Evolutionary conservation across 768 basidiomycete species (phyloP).

Genomic region (Pulveroboletus ravenelii): DNA sequence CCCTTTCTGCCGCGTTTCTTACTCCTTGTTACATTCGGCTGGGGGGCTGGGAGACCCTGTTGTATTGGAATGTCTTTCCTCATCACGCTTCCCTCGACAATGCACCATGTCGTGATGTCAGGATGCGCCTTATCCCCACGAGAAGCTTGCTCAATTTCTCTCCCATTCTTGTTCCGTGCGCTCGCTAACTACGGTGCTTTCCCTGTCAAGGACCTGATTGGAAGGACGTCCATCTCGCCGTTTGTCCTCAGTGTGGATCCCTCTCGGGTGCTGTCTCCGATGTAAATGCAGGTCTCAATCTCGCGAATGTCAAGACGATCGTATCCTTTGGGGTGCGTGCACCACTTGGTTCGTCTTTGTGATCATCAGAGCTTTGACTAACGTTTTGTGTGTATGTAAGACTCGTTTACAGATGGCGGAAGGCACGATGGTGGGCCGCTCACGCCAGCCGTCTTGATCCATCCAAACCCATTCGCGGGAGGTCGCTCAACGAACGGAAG

Average conservation of each 20-base stretch:
- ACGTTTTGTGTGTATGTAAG: conserved; percentile 22
- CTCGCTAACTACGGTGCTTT: conserved; percentile 6
- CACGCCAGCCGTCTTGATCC: conserved; percentile 36
- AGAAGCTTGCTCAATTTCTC: background rate
- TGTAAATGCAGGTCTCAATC: conserved; percentile 44
- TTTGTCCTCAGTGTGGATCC: conserved; percentile 41
- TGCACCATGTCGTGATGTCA: background rate
- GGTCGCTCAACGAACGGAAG: conserved; percentile 48
- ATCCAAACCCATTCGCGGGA: conserved; percentile 44
- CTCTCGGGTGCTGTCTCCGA: conserved; percentile 39
- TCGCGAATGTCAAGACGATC: conserved; percentile 38
- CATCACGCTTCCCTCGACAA: background rate
- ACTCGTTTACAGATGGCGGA: conserved; percentile 50
- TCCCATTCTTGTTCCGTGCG: background rate
- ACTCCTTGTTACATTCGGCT: background rate
- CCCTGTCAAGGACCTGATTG: conserved; percentile 13
- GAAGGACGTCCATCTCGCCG: conserved; percentile 39
- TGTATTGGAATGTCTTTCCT: too few relatives aligned
- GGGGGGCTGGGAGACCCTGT: background rate
- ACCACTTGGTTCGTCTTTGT: background rate
- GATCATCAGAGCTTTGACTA: background rate
- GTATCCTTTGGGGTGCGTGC: conserved; percentile 47
- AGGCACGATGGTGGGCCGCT: conserved; percentile 42
- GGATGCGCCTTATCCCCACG: background rate
- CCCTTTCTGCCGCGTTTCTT: background rate